phyloP scores from a whole-genome alignment of 2,329 filamentous ascomycete species.

The Curvularia lunata region DNA sequence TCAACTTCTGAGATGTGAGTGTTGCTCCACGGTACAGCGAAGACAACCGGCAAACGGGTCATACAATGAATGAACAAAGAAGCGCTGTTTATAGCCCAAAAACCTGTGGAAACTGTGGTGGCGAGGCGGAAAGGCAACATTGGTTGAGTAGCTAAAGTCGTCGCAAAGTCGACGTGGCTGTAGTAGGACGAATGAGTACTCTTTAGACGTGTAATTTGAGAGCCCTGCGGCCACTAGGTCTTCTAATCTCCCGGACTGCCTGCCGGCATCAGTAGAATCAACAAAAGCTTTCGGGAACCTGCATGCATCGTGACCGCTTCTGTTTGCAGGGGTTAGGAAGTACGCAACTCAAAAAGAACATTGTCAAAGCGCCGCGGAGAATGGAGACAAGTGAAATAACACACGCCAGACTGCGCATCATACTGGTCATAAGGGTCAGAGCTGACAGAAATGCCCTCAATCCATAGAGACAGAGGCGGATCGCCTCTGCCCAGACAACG shows the following conservation, averaged over 20 bases:
- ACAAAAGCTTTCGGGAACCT: slow-evolving; percentile 11
- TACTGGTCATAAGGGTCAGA: slow-evolving; percentile 9
- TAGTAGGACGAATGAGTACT: slow-evolving; percentile 5
- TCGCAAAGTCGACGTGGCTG: slow-evolving; percentile 17
- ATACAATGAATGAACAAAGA: slow-evolving; percentile 14
- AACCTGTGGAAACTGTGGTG: slow-evolving; percentile 5
- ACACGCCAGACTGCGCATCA: slow-evolving; percentile 15
- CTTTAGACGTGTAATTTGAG: neutral
- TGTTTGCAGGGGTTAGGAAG: slow-evolving; percentile 10
- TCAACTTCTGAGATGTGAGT: slow-evolving; percentile 1
- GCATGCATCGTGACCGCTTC: slow-evolving; percentile 14
- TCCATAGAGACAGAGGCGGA: neutral
- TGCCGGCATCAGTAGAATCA: neutral
- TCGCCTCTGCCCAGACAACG: neutral
- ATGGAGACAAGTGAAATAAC: slow-evolving; percentile 19
- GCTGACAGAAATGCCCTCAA: neutral
- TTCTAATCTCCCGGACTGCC: slow-evolving; percentile 7
- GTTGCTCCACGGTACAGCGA: slow-evolving; percentile 4
- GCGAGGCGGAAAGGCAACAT: neutral
- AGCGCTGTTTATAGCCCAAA: slow-evolving; percentile 27
- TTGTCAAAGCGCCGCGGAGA: slow-evolving; percentile 8
- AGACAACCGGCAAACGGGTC: slow-evolving; percentile 13
- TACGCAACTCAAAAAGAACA: slow-evolving; percentile 12
- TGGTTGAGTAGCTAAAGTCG: slow-evolving; percentile 1
- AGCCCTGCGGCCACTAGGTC: neutral